Conservation (phyloP, 129 eudicot genomes). For the Chrysanthemum lavandulifolium region DNA sequence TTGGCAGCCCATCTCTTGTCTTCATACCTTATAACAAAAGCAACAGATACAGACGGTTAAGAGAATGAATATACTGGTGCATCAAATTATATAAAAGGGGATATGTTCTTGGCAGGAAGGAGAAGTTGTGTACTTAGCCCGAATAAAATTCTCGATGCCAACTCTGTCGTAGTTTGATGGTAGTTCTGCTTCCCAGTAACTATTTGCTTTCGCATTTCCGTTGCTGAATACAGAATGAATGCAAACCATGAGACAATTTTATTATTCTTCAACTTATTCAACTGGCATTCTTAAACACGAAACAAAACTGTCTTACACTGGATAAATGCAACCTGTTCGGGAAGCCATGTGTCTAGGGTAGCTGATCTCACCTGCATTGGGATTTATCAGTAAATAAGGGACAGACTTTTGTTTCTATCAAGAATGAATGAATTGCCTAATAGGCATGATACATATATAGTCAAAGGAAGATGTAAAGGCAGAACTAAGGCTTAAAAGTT, state of each 20-base stretch:
- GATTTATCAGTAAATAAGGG: constrained; percentile 10
- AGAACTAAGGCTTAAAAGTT: neutral
- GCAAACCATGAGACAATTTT: neutral
- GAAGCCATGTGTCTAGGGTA: constrained; percentile 97
- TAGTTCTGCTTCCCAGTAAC: constrained; percentile 94
- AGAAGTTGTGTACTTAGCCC: constrained; percentile 66
- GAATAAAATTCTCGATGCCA: constrained; percentile 87
- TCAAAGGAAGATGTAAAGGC: neutral
- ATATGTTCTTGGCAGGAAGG: neutral
- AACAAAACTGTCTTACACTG: constrained; percentile 51
- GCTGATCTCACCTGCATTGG: constrained; percentile 79
- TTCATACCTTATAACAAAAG: constrained; percentile 60
- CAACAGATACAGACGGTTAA: neutral
- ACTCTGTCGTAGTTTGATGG: constrained; percentile 84
- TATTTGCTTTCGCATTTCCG: constrained; percentile 87
- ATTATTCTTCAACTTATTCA: neutral
- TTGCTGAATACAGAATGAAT: constrained; percentile 48
- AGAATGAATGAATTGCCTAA: neutral
- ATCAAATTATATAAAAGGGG: neutral
- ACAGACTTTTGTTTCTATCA: constrained; percentile 3
- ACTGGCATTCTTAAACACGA: constrained; percentile 3
- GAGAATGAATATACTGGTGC: neutral
- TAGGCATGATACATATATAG: neutral
- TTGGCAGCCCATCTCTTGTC: constrained; percentile 93
- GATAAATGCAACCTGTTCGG: constrained; percentile 86